Base-by-base conservation (phyloP, 1,139 yeast species). In the Casaregolazyma lundiana region DNA sequence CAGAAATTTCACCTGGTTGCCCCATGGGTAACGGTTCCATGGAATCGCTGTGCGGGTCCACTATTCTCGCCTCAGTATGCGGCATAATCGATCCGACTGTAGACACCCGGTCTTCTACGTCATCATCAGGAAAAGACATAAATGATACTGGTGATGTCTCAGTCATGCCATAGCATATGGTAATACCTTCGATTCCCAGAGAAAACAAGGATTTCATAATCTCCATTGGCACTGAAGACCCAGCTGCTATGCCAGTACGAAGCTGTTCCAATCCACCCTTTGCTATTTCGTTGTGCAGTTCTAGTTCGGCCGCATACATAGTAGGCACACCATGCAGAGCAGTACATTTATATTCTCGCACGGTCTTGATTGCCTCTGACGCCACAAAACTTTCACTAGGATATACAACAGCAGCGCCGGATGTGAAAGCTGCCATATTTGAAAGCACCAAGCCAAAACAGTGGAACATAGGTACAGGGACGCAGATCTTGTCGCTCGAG, bases 121-220 rank as follows among this genome's bases (percentile, higher is more conserved):
- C 48, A 42, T 62, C 66, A 16, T 48, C 42, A 3, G 62, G 62
- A 9, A 51, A 46, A 2, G 66, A 54, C 67, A 64, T 63, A 52
- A 61, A 60, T 21, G 62, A 53, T 8, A 63, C 67, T 0, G 68
- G 68, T 1, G 65, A 51, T 1, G 68, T 64, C 41, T 64, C 68
- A 5, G 68, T 64, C 67, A 64, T 64, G 17, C 68, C 68, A 46
- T 64, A 64, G 51, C 67, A 62, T 39, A 64, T 64, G 7, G 64
- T 59, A 29, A 64, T 56, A 38, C 58, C 59, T 29, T 40, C 37
- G 30, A 63, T 51, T 42, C 59, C 57, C 40, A 64, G 46, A 13
- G 48, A 48, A 8, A 50, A 47, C 22, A 63, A 51, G 17, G 55
- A 49, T 9, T 50, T 50, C 67, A 63, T 63, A 38, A 63, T 54